Base-by-base conservation (phyloP, 345 rosid genomes). In the Aurinia saxatilis region DNA sequence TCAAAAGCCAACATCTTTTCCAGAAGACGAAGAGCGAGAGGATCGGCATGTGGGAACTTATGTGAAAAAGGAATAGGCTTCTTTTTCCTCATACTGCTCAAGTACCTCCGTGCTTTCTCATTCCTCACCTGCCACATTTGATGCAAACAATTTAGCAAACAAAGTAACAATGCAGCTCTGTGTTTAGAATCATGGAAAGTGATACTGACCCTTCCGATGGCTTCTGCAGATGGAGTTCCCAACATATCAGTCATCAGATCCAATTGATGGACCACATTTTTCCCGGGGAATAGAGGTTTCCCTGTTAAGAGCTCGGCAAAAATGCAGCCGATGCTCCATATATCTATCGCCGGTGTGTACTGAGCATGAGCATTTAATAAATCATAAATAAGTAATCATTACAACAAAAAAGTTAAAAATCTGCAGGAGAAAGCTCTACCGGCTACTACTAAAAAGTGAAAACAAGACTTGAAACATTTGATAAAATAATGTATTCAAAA, bases 301-400 rank as follows among this genome's bases (percentile, higher is more conserved):
- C 98, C 98, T 1, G 96, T 91, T 68, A 88, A 71, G 53, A 91
- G 96, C 75, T 91, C 98, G 5, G 98, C 81, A 72, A 91, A 91
- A 65, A 91, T 91, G 83, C 98, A 91, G 36, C 98, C 96, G 11
- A 91, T 88, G 75, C 98, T 91, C 96, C 98, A 91, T 59, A 84
- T 86, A 75, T 91, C 95, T 58, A 91, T 91, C 7, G 98, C 98
- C 34, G 98, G 95, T 47, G 98, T 91, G 73, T 91, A 91, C 96
- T 91, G 89, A 50, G 71, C 46, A 66, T 0, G 71, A 45, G 57
- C 67, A 68, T 27, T 4, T 27, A 13, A 73, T 14, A 10, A 37
- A 27, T 4, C 31, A 27, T 0, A 8, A 36, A 1, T 36, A 69
- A 13, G 13, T 29, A 67, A 36, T 68, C 17, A 33, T 19, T 65